These are phyloP conservation scores for Platanus orientalis DNA, from an alignment of 164 flowering plant genomes.

Conservation along the genomic window DNA sequence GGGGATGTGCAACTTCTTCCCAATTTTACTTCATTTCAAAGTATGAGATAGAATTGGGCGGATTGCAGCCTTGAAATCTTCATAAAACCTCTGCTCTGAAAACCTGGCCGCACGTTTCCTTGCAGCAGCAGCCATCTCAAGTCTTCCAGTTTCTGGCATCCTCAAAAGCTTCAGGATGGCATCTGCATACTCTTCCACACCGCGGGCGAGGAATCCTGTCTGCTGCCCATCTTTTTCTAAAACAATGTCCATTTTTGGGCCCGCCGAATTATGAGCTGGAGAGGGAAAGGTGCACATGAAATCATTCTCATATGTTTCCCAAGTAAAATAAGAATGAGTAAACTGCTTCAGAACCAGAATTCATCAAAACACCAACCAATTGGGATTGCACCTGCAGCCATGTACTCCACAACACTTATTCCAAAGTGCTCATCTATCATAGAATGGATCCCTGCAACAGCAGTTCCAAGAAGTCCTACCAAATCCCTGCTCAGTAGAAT, in stretches of 20 bases:
- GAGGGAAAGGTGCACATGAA: background rate
- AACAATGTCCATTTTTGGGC: constrained; percentile 94
- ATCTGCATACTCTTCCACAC: constrained; percentile 69
- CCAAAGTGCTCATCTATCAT: too few relatives aligned
- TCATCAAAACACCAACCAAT: constrained; percentile 47
- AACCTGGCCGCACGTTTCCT: constrained; percentile 65
- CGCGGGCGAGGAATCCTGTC: constrained; percentile 78
- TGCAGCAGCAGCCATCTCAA: constrained; percentile 77
- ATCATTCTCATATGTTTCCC: background rate
- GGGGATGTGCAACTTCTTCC: too few relatives aligned
- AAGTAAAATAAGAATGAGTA: too few relatives aligned
- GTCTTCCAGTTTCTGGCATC: constrained; percentile 65
- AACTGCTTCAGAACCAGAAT: background rate
- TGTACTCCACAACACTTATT: constrained; percentile 62
- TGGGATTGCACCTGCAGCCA: constrained; percentile 98
- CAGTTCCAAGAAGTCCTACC: too few relatives aligned
- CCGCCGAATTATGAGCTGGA: constrained; percentile 92
- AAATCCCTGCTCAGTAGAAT: too few relatives aligned
- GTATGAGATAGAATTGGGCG: constrained; percentile 37
- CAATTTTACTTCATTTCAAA: too few relatives aligned
- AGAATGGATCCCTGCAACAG: too few relatives aligned
- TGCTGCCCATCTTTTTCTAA: constrained; percentile 68
- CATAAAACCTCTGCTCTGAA: constrained; percentile 80
- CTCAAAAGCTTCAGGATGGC: constrained; percentile 56
- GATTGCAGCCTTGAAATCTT: constrained; percentile 71